These are phyloP conservation scores for grape (Vitis vinifera) DNA, from an alignment of 164 flowering plant species.

Conservation along the genomic window ASM3070453v1 NC_081813.1:23018501-23019000, in stretches of 20 bases:
- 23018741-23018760: slow-evolving; percentile 26
- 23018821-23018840: background rate
- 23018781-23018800: slow-evolving; percentile 9
- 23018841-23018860: background rate
- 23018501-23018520: slow-evolving; percentile 18
- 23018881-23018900: too few species aligned
- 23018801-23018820: background rate
- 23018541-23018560: too few species aligned
- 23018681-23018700: slow-evolving; percentile 13
- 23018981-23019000: too few species aligned
- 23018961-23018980: too few species aligned
- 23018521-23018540: background rate
- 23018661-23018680: slow-evolving; percentile 14
- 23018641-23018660: slow-evolving; percentile 1
- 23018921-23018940: too few species aligned
- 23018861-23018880: too few species aligned
- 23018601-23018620: too few species aligned
- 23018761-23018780: slow-evolving; percentile 14
- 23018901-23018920: too few species aligned
- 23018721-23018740: slow-evolving; percentile 14
- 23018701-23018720: slow-evolving; percentile 12
- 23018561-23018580: too few species aligned
- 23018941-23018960: too few species aligned
- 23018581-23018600: too few species aligned
- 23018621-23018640: background rate